Percentiles rank a stretch among this genome's conserved stretches.
These are phyloP conservation scores for Filosporella fistucella DNA, from an alignment of 495 filamentous ascomycete genomes.

Conservation along the genomic window DNA sequence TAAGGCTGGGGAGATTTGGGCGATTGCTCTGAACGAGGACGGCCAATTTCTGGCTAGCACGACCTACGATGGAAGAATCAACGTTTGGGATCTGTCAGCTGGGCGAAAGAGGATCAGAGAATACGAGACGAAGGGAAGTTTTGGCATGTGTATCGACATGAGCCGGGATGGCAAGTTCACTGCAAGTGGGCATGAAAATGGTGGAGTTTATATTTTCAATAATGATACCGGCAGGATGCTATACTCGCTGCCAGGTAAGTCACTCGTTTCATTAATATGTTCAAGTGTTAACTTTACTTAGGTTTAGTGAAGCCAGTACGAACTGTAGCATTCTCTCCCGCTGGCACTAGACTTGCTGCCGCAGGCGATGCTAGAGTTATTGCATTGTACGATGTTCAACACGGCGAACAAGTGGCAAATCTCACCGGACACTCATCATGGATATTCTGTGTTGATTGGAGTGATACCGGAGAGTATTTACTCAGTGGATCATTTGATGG, in stretches of 20 bases:
- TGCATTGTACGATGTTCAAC: conserved; percentile 82
- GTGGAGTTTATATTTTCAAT: conserved; percentile 90
- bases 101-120: conserved; percentile 56
- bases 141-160: conserved; percentile 84
- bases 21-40: conserved; percentile 74
- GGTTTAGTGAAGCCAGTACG: conserved; percentile 84
- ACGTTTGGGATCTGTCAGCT: conserved; percentile 72
- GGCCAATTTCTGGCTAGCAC: conserved; percentile 79
- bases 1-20: conserved; percentile 72
- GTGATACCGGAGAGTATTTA: conserved; percentile 86
- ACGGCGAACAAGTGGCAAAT: conserved; percentile 89
- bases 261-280: neutral
- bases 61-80: conserved; percentile 77
- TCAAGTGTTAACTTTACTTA: conserved; percentile 27
- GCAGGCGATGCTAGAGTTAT: conserved; percentile 87
- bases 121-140: conserved; percentile 87
- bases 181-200: conserved; percentile 89
- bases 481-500: conserved; percentile 85
- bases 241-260: conserved; percentile 77
- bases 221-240: conserved; percentile 81
- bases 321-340: conserved; percentile 80
- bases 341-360: conserved; percentile 79
- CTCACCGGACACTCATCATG: conserved; percentile 75
- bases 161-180: conserved; percentile 73
- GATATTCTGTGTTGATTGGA: conserved; percentile 91